Evolutionary conservation across 768 basidiomycete genomes (phyloP), one percentile per base, ranked within the genome.

Genomic region (Royoungia palumana): DNA sequence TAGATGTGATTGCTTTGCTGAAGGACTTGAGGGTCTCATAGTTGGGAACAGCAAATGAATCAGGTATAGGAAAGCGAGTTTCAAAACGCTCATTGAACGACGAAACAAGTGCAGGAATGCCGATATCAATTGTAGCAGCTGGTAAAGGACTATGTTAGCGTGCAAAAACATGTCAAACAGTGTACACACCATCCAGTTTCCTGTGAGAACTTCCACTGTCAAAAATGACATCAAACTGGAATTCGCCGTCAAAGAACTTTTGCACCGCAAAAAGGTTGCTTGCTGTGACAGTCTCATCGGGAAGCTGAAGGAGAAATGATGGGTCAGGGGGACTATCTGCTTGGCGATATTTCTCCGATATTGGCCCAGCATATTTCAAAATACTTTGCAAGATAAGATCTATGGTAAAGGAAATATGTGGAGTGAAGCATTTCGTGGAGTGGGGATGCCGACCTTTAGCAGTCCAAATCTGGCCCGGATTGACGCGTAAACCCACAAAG

Each of bases 241-340:
- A 97, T 24, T 79, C 73, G 1, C 89, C 92, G 11, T 90, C 85
- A 52, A 87, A 92, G 5, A 74, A 74, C 63, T 93, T 94, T 66
- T 98, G 94, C 40, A 94, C 77, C 11, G 87, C 93, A 61, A 77
- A 93, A 22, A 96, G 74, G 61, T 93, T 95, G 65, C 87, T 87
- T 35, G 76, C 79, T 12, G 77, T 75, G 46, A 82, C 76, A 8
- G 81, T 72, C 41, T 90, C 85, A 58, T 96, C 85, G 2, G 89
- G 77, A 3, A 96, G 71, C 35, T 83, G 83, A 10, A 94, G 75
- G 13, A 87, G 66, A 57, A 85, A 88, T 4, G 93, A 86, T 1
- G 94, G 85, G 59, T 94, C 89, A 0, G 94, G 94, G 1, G 68
- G 66, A 22, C 68, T 56, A 6, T 74, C 76, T 8, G 59, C 56